Percentiles rank a stretch among this genome's conserved stretches.
Evolutionary conservation across 208 protist species (phyloP).

Genomic region (Wallacemonas collosoma): DNA sequence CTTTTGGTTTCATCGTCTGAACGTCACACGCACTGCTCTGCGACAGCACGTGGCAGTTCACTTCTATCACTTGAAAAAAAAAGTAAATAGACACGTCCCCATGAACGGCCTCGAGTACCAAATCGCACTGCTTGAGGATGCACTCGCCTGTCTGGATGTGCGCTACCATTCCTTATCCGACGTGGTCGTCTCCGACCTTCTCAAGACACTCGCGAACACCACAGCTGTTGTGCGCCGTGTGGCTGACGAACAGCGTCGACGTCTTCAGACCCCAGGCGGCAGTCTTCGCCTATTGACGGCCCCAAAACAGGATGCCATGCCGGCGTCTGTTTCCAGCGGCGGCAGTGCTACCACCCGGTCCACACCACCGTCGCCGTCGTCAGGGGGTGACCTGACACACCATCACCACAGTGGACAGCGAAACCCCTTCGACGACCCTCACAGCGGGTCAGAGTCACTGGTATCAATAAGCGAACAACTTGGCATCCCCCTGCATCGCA

Average conservation of each 20-base stretch:
- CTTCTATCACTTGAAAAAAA: conserved; percentile 4
- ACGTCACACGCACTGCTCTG: too few relatives aligned
- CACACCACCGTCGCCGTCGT: neutral
- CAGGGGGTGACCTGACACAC: too few relatives aligned
- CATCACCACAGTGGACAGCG: too few relatives aligned
- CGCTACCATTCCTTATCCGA: conserved; percentile 23
- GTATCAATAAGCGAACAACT: conserved; percentile 10
- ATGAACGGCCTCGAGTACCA: conserved; percentile 56
- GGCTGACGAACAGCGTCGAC: conserved; percentile 21
- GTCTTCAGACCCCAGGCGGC: neutral
- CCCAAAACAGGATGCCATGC: too few relatives aligned
- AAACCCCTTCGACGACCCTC: neutral
- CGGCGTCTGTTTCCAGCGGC: too few relatives aligned
- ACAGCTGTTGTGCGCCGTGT: conserved; percentile 47
- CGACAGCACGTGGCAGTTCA: too few relatives aligned
- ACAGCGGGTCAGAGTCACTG: neutral
- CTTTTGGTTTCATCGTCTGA: conserved; percentile 7
- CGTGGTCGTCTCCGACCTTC: conserved; percentile 40
- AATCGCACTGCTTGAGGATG: conserved; percentile 39
- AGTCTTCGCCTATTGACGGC: neutral
- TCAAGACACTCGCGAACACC: conserved; percentile 42
- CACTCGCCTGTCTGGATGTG: conserved; percentile 34
- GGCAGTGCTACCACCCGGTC: neutral
- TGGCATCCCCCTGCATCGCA: conserved; percentile 2
- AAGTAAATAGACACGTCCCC: neutral